These are phyloP conservation scores for Silybum marianum DNA, from an alignment of 129 eudicot genomes.

Conservation along the genomic window DNA sequence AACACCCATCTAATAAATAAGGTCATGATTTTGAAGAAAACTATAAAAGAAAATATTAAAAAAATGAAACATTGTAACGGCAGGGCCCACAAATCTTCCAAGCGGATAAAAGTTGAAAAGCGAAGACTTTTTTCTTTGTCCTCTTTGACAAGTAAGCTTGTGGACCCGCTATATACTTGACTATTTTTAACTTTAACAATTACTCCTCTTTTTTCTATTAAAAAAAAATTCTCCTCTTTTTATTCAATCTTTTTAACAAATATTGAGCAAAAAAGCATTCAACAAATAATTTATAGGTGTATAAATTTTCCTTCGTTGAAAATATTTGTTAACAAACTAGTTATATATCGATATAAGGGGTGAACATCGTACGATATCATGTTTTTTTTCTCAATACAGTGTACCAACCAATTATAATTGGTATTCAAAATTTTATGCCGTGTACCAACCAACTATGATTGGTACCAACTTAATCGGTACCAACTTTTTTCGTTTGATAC, in stretches of 20 bases:
- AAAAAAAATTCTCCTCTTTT: neutral
- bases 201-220: neutral
- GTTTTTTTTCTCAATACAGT: too few species aligned
- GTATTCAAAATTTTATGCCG: too few species aligned
- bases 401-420: too few species aligned
- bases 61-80: neutral
- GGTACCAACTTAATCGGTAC: too few species aligned
- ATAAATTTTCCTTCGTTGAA: neutral
- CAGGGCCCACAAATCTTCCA: neutral
- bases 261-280: neutral
- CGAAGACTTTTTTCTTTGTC: conserved; percentile 2
- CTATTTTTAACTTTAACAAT: neutral
- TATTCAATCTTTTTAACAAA: neutral
- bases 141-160: conserved; percentile 14
- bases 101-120: conserved; percentile 1
- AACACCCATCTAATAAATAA: too few species aligned
- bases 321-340: neutral
- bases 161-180: neutral
- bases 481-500: too few species aligned
- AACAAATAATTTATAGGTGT: neutral
- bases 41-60: neutral
- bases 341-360: too few species aligned
- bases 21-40: conserved; percentile 7
- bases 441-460: too few species aligned
- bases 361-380: too few species aligned